A percentile compares a stretch with the other conserved stretches of the same genome.
Conservation (phyloP, 1,284 basidiomycete species). For the Cryptococcus sp. region DNA sequence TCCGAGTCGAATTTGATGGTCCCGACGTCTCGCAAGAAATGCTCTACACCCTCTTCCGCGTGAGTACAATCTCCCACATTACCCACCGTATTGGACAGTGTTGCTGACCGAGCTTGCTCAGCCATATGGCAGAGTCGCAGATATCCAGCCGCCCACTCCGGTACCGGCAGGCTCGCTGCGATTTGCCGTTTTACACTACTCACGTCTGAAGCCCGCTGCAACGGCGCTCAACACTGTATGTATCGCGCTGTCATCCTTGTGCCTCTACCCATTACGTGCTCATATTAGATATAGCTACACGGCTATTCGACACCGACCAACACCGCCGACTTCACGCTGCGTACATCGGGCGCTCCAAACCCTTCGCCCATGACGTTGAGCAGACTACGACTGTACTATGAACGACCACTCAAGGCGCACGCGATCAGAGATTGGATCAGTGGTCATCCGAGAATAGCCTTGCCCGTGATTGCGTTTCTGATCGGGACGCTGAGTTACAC, state of each 20-base stretch:
- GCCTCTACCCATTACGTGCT: slow-evolving; percentile 1
- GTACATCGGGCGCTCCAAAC: slow-evolving; percentile 26
- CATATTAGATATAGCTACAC: slow-evolving; percentile 58
- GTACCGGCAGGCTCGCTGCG: slow-evolving; percentile 69
- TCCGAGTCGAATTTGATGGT: slow-evolving; percentile 82
- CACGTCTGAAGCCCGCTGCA: slow-evolving; percentile 67
- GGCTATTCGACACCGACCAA: slow-evolving; percentile 60
- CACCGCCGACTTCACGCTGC: slow-evolving; percentile 43
- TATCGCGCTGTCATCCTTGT: not conserved
- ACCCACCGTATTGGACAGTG: not conserved
- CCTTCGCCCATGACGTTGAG: slow-evolving; percentile 54
- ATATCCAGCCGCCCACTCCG: slow-evolving; percentile 65
- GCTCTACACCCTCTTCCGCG: slow-evolving; percentile 44
- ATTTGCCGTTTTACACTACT: slow-evolving; percentile 65
- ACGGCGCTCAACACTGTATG: slow-evolving; percentile 74
- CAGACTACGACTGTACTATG: slow-evolving; percentile 67
- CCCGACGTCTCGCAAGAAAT: slow-evolving; percentile 77
- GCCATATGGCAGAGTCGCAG: slow-evolving; percentile 79
- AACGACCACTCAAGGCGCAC: slow-evolving; percentile 74
- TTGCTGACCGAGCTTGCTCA: slow-evolving; percentile 48
- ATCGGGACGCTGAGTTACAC: slow-evolving; percentile 86
- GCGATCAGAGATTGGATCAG: slow-evolving; percentile 79
- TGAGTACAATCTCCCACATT: slow-evolving; percentile 11
- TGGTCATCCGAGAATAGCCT: slow-evolving; percentile 78
- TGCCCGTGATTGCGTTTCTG: slow-evolving; percentile 83